These are phyloP conservation scores for Clathrospora elynae DNA, from an alignment of 2,329 filamentous ascomycete species.

Conservation along the genomic window DNA sequence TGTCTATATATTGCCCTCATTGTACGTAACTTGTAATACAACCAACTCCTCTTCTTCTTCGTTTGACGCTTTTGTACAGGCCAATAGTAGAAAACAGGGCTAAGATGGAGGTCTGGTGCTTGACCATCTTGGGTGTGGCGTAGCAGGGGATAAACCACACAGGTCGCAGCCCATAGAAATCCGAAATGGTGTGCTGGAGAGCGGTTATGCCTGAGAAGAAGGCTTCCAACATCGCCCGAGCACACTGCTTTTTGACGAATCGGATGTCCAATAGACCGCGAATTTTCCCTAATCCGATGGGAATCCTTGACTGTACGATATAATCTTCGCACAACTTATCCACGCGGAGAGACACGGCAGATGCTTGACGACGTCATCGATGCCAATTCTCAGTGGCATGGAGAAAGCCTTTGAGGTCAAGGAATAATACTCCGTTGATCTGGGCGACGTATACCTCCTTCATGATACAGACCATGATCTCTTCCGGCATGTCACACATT, in stretches of 20 bases:
- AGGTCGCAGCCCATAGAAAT: too few species aligned
- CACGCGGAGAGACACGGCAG: not conserved
- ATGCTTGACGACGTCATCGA: too few species aligned
- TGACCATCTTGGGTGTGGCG: too few species aligned
- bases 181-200: too few species aligned
- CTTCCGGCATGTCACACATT: not conserved
- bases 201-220: not conserved
- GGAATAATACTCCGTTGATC: not conserved
- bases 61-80: too few species aligned
- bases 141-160: not conserved
- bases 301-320: not conserved
- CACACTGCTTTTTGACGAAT: not conserved
- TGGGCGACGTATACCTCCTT: not conserved
- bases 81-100: too few species aligned
- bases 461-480: not conserved
- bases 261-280: not conserved
- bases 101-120: too few species aligned
- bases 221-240: not conserved
- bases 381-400: too few species aligned
- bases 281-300: not conserved
- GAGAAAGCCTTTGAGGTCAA: not conserved
- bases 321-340: not conserved
- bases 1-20: too few species aligned
- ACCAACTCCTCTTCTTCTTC: too few species aligned
- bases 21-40: too few species aligned